A percentile compares a stretch with the other conserved stretches of the same genome.
Conservation (phyloP, 768 basidiomycete genomes). For the Lactifluus volemus region DNA sequence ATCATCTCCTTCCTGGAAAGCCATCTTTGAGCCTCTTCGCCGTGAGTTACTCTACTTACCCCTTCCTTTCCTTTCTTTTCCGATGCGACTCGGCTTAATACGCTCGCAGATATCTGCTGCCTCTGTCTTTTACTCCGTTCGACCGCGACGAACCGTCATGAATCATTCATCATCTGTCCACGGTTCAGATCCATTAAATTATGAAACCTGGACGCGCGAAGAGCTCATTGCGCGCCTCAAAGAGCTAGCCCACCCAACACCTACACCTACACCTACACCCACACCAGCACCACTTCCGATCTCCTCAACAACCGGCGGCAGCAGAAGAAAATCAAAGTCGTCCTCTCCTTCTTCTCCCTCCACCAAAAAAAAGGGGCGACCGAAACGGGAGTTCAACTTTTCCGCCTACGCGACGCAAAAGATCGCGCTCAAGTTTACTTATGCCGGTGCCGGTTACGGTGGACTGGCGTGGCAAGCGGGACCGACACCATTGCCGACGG, state of each 20-base stretch:
- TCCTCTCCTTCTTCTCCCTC: no score
- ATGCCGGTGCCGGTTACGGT: conserved; percentile 86
- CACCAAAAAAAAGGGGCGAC: conserved; percentile 13
- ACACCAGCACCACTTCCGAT: not conserved
- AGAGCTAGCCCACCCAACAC: conserved; percentile 25
- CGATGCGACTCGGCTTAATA: conserved; percentile 8
- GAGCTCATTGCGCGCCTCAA: conserved; percentile 59
- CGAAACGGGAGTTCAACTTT: conserved; percentile 49
- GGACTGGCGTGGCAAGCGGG: conserved; percentile 78
- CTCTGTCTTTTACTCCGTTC: not conserved
- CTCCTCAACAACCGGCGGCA: not conserved
- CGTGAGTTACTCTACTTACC: conserved; percentile 8
- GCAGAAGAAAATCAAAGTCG: no score
- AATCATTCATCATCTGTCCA: not conserved
- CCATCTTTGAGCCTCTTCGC: conserved; percentile 20
- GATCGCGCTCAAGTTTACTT: conserved; percentile 90
- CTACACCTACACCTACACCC: not conserved
- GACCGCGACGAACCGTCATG: not conserved
- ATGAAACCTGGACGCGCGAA: conserved; percentile 54
- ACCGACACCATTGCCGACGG: conserved; percentile 73
- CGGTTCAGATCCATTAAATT: conserved; percentile 23
- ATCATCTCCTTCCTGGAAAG: conserved; percentile 23
- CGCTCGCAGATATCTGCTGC: not conserved
- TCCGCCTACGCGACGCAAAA: conserved; percentile 66
- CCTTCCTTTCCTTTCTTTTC: not conserved